Evolutionary conservation across 1,284 basidiomycete genomes (phyloP).

Genomic region (Sanguinoderma infundibulare): DNA sequence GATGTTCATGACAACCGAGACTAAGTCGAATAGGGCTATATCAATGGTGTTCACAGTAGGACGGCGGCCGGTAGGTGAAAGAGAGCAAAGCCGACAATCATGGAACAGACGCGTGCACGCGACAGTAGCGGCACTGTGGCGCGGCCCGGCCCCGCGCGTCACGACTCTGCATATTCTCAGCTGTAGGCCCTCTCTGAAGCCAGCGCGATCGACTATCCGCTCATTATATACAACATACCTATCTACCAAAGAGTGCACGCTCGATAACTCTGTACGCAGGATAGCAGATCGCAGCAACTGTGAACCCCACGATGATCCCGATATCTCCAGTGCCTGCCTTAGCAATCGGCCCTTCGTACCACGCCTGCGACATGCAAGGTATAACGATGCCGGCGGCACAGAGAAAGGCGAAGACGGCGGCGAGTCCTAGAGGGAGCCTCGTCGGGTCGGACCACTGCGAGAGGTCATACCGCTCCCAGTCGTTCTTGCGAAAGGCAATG

Average conservation of each 20-base stretch:
- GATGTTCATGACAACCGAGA: too few species aligned
- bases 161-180: too few species aligned
- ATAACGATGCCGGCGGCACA: constrained; percentile 56
- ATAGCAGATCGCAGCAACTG: constrained; percentile 46
- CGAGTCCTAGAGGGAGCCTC: constrained; percentile 48
- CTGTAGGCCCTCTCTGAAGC: too few species aligned
- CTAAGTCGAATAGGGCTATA: too few species aligned
- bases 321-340: constrained; percentile 56
- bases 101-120: too few species aligned
- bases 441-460: constrained; percentile 45
- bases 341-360: constrained; percentile 57
- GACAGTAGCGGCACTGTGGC: too few species aligned
- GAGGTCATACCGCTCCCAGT: constrained; percentile 41
- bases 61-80: too few species aligned
- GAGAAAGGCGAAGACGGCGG: constrained; percentile 53
- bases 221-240: background rate
- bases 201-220: background rate
- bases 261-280: constrained; percentile 45
- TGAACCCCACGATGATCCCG: constrained; percentile 54
- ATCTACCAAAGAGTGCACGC: constrained; percentile 16
- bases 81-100: too few species aligned
- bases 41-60: too few species aligned
- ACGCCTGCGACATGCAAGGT: constrained; percentile 64
- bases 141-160: too few species aligned
- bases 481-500: constrained; percentile 51